Conservation (phyloP, 768 basidiomycete species). For the Tephrocybe sp. region DNA sequence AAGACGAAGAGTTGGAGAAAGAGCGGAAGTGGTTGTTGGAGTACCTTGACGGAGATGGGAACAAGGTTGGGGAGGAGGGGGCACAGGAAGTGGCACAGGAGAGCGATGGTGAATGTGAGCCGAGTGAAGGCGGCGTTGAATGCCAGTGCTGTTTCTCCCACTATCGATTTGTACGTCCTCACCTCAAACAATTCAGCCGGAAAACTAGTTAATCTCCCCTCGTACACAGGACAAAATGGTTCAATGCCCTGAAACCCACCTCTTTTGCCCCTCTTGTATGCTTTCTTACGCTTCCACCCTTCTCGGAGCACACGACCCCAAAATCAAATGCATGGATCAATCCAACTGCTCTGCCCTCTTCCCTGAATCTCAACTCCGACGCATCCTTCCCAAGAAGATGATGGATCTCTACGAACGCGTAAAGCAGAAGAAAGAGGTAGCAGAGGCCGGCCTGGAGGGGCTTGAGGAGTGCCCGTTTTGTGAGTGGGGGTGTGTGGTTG, state of each 20-base stretch:
- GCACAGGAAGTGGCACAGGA: conserved; percentile 17
- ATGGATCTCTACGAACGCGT: conserved; percentile 72
- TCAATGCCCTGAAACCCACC: conserved; percentile 87
- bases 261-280: conserved; percentile 81
- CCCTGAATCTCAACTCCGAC: conserved; percentile 63
- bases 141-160: conserved; percentile 85
- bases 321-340: conserved; percentile 81
- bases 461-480: conserved; percentile 92
- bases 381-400: conserved; percentile 67
- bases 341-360: conserved; percentile 71
- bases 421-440: conserved; percentile 76
- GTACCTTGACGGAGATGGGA: conserved; percentile 18
- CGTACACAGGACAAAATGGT: conserved; percentile 72
- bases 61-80: conserved; percentile 22
- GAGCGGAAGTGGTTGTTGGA: conserved; percentile 47
- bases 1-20: conserved; percentile 45
- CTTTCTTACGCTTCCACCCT: conserved; percentile 64
- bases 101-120: conserved; percentile 29
- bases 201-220: background rate
- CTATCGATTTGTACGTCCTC: conserved; percentile 63
- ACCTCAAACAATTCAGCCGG: background rate
- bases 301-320: conserved; percentile 61
- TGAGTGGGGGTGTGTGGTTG: conserved; percentile 82
- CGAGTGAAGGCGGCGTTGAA: conserved; percentile 59
- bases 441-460: conserved; percentile 73